Evolutionary conservation across 208 protist genomes (phyloP).

Genomic region (Crithidia mellificae): DNA sequence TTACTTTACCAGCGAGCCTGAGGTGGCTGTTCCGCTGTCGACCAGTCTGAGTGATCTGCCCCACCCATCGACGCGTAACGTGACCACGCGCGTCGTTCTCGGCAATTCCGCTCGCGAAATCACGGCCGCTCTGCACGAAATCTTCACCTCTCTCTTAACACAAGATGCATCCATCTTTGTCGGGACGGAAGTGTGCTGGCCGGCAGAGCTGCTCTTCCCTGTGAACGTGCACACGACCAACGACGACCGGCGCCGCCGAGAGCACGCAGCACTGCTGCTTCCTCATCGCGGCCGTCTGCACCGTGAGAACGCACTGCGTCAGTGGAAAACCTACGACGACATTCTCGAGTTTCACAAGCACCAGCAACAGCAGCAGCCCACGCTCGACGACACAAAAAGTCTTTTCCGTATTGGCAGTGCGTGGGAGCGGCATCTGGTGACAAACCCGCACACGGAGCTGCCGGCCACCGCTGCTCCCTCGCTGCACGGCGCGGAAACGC

Average conservation of each 20-base stretch:
- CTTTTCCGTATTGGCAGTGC: slow-evolving; percentile 33
- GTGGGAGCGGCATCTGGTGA: slow-evolving; percentile 67
- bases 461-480: slow-evolving; percentile 13
- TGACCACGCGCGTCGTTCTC: slow-evolving; percentile 44
- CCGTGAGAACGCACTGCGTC: slow-evolving; percentile 29
- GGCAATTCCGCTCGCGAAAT: slow-evolving; percentile 47
- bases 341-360: too few species aligned
- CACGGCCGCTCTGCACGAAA: slow-evolving; percentile 25
- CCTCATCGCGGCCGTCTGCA: slow-evolving; percentile 47
- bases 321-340: slow-evolving; percentile 35
- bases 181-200: slow-evolving; percentile 60
- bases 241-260: slow-evolving; percentile 35
- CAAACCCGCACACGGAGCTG: slow-evolving; percentile 50
- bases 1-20: slow-evolving; percentile 23
- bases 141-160: slow-evolving; percentile 34
- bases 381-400: not conserved
- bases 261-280: slow-evolving; percentile 64
- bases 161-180: slow-evolving; percentile 1
- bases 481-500: slow-evolving; percentile 44
- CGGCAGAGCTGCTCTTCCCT: slow-evolving; percentile 41
- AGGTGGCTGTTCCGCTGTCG: slow-evolving; percentile 3
- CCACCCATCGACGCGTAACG: not conserved
- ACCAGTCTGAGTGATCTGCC: slow-evolving; percentile 21
- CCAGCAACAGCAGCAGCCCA: not conserved
- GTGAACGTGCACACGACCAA: slow-evolving; percentile 59